These are phyloP conservation scores for Agaricus subrufescens DNA, from an alignment of 768 basidiomycete genomes.

Conservation along the genomic window DNA sequence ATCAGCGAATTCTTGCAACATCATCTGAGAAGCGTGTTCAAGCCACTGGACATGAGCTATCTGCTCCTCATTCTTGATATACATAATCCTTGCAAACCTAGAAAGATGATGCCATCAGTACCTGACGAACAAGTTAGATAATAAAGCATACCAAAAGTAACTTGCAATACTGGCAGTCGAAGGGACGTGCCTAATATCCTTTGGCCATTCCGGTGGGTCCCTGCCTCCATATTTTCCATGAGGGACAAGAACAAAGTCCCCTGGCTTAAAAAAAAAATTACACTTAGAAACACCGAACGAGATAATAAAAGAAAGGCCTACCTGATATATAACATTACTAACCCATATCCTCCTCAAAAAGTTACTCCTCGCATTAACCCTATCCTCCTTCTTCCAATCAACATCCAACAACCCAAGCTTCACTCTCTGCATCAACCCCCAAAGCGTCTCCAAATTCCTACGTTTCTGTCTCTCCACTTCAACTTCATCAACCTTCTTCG, in stretches of 20 bases:
- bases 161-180: conserved; percentile 39
- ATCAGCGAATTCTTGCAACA: conserved; percentile 56
- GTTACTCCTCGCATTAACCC: conserved; percentile 25
- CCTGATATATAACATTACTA: conserved; percentile 39
- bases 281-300: background rate
- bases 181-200: conserved; percentile 27
- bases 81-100: conserved; percentile 69
- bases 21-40: conserved; percentile 59
- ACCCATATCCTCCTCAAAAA: conserved; percentile 37
- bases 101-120: background rate
- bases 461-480: conserved; percentile 21
- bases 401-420: conserved; percentile 19
- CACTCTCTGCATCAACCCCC: conserved; percentile 22
- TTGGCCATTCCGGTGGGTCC: conserved; percentile 23
- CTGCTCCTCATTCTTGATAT: conserved; percentile 37
- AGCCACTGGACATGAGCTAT: conserved; percentile 71
- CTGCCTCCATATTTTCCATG: conserved; percentile 20
- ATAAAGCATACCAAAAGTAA: conserved; percentile 55
- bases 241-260: conserved; percentile 57
- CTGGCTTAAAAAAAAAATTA: conserved; percentile 35
- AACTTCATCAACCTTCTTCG: conserved; percentile 22
- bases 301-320: conserved; percentile 14
- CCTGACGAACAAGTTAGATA: background rate
- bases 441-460: conserved; percentile 20
- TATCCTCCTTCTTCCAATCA: conserved; percentile 28